phyloP scores from a whole-genome alignment of 164 flowering plant species.

The Warburgia ugandensis region DNA sequence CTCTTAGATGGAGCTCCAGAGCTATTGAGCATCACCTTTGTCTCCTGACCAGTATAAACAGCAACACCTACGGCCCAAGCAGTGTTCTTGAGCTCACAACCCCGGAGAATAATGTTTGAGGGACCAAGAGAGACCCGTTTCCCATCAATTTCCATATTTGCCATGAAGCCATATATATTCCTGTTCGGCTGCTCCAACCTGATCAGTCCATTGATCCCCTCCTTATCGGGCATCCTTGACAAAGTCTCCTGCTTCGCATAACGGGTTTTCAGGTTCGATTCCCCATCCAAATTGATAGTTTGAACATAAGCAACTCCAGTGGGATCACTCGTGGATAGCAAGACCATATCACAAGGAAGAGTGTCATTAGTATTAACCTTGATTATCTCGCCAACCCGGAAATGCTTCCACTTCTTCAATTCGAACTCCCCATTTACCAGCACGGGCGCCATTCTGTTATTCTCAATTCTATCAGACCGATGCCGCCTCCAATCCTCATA shows the following conservation, averaged over 20 bases:
- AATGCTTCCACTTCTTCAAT: conserved; percentile 70
- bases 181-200: conserved; percentile 91
- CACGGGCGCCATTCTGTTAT: conserved; percentile 62
- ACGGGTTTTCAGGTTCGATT: conserved; percentile 90
- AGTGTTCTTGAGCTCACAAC: conserved; percentile 94
- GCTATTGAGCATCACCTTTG: conserved; percentile 94
- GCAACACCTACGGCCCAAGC: conserved; percentile 82
- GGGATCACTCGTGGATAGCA: conserved; percentile 83
- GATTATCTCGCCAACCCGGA: conserved; percentile 75
- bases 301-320: conserved; percentile 96
- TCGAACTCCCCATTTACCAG: conserved; percentile 46
- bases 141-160: conserved; percentile 82
- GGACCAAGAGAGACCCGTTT: conserved; percentile 85
- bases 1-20: conserved; percentile 97
- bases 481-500: conserved; percentile 92
- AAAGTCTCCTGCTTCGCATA: conserved; percentile 97
- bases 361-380: conserved; percentile 62
- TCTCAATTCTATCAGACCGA: conserved; percentile 71
- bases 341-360: conserved; percentile 87
- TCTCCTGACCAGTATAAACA: conserved; percentile 85
- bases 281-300: conserved; percentile 94
- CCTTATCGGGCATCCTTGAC: conserved; percentile 43
- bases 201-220: conserved; percentile 53
- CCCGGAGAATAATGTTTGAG: conserved; percentile 84
- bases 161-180: conserved; percentile 93